A percentile compares a stretch with the other conserved stretches of the same genome.
Evolutionary conservation across 495 filamentous ascomycete genomes (phyloP).

Genomic region (Trichoderma erinaceum): DNA sequence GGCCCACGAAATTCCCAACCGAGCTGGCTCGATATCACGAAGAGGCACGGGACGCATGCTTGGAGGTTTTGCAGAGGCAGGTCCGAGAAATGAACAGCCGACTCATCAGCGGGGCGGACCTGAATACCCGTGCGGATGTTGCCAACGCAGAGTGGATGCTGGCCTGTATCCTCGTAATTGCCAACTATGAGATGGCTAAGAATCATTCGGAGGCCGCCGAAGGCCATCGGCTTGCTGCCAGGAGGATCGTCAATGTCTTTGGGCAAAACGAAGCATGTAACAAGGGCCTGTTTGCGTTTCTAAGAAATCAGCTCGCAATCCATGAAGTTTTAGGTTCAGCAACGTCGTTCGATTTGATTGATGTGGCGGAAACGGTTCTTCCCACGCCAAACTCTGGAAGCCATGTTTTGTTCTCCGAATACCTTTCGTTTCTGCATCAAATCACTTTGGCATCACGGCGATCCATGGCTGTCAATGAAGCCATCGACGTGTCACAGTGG

Average conservation of each 20-base stretch:
- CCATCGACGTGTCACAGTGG: not conserved
- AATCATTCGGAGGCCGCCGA: not conserved
- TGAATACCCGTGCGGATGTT: not conserved
- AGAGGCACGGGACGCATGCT: slow-evolving; percentile 1
- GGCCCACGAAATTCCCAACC: not conserved
- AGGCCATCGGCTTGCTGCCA: not conserved
- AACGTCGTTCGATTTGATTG: not conserved
- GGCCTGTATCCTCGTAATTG: slow-evolving; percentile 10
- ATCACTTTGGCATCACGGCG: not conserved
- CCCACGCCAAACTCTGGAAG: slow-evolving; percentile 1
- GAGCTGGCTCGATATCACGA: not conserved
- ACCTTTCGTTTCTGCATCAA: not conserved
- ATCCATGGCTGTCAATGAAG: slow-evolving; percentile 4
- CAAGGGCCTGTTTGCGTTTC: slow-evolving; percentile 11
- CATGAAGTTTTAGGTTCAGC: not conserved
- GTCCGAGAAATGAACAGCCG: slow-evolving; percentile 8
- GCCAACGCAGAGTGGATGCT: slow-evolving; percentile 10
- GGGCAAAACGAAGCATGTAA: not conserved
- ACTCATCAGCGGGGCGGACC: slow-evolving; percentile 2
- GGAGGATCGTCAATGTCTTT: slow-evolving; percentile 4
- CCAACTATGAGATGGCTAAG: slow-evolving; percentile 9
- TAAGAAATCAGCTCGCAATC: slow-evolving; percentile 9
- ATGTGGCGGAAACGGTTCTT: not conserved
- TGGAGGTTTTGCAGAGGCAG: not conserved
- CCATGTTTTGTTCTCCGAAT: slow-evolving; percentile 2